phyloP scores from a whole-genome alignment of 768 basidiomycete genomes.

The Collybiopsis luxurians region DNA sequence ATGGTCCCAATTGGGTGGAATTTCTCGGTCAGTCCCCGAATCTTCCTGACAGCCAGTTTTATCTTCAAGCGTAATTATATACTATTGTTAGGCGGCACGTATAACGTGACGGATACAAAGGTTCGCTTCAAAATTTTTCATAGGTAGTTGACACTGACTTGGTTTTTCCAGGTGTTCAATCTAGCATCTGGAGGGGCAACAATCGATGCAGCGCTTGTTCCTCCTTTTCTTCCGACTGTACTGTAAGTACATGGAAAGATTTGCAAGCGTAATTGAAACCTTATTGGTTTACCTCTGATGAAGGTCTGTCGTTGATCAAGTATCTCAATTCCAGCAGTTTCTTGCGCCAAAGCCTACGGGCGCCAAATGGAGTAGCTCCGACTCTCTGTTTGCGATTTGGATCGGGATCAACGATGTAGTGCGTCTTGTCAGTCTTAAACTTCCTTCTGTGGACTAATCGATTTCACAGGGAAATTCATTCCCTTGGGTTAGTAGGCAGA shows the following conservation, averaged over 20 bases:
- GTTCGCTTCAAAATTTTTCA: slow-evolving; percentile 22
- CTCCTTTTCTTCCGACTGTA: slow-evolving; percentile 45
- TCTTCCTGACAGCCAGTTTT: slow-evolving; percentile 2
- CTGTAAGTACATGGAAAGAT: slow-evolving; percentile 29
- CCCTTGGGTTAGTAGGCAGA: slow-evolving; percentile 33
- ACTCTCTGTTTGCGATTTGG: slow-evolving; percentile 60
- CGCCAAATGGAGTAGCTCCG: slow-evolving; percentile 48
- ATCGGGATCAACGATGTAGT: slow-evolving; percentile 68
- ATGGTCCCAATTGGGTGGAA: slow-evolving; percentile 63
- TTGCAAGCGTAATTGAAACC: too few species aligned
- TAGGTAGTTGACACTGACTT: neutral
- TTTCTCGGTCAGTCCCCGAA: slow-evolving; percentile 38
- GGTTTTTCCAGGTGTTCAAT: slow-evolving; percentile 34
- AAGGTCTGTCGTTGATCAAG: slow-evolving; percentile 55
- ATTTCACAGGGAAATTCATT: slow-evolving; percentile 44
- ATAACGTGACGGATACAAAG: slow-evolving; percentile 53
- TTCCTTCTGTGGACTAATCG: neutral
- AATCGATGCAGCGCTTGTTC: slow-evolving; percentile 51
- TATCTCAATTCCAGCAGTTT: slow-evolving; percentile 46
- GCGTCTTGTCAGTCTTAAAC: slow-evolving; percentile 24
- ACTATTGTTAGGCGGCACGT: slow-evolving; percentile 47
- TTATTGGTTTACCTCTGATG: too few species aligned
- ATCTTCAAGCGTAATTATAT: too few species aligned
- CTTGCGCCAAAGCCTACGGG: slow-evolving; percentile 40
- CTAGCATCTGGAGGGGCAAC: slow-evolving; percentile 60